Evolutionary conservation across 257 asterid genomes (phyloP).

Genomic region (Solanum stenotomum): DNA sequence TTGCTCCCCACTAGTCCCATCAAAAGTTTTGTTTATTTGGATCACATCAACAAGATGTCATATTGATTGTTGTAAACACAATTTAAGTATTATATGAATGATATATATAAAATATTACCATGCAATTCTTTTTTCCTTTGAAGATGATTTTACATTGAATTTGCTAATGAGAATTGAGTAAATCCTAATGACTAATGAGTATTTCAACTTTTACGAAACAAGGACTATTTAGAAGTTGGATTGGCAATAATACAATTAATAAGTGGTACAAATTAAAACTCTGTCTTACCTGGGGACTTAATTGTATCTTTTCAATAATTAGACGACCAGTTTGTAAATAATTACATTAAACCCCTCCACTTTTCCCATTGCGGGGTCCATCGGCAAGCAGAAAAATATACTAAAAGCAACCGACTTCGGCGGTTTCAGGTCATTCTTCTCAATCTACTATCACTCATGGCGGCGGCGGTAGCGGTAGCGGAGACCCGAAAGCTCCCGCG

Average conservation of each 20-base stretch:
- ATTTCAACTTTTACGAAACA: neutral
- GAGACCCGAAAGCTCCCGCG: conserved; percentile 81
- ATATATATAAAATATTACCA: neutral
- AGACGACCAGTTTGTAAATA: neutral
- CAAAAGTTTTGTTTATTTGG: neutral
- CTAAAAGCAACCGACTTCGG: neutral
- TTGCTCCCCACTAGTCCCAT: neutral
- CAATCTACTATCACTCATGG: conserved; percentile 19
- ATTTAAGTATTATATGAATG: neutral
- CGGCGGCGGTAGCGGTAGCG: conserved; percentile 48
- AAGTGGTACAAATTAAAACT: neutral
- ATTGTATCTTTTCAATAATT: neutral
- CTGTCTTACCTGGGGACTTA: neutral
- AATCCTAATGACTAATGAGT: neutral
- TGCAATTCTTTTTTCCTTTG: neutral
- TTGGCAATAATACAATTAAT: neutral
- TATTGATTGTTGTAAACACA: neutral
- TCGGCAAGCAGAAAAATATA: neutral
- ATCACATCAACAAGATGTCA: neutral
- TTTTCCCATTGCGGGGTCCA: neutral
- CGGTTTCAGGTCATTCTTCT: neutral
- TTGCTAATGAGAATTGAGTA: neutral
- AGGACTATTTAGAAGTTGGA: neutral
- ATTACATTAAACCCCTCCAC: neutral
- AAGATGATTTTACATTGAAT: neutral